These are phyloP conservation scores for Ophioceras dolichostomum DNA, from an alignment of 2,329 filamentous ascomycete species.

Conservation along the genomic window DNA sequence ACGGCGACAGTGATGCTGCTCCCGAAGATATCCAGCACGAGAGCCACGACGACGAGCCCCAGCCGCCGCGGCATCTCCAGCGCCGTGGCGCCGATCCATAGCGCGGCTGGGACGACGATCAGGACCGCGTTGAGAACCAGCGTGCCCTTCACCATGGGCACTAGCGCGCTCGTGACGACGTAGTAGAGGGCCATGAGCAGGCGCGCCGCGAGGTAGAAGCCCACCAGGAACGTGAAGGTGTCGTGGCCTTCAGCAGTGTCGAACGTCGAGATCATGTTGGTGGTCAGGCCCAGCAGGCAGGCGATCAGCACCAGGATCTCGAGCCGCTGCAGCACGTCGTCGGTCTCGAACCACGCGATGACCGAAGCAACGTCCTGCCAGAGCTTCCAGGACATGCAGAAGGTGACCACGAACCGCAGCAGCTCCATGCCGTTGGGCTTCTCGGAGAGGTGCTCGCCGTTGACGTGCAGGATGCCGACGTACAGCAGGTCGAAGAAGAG, in stretches of 20 bases:
- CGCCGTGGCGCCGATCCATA: constrained; percentile 51
- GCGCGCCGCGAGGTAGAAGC: constrained; percentile 47
- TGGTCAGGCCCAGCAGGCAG: constrained; percentile 51
- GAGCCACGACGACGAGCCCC: constrained; percentile 42
- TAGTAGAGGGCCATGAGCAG: constrained; percentile 38
- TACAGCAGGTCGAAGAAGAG: constrained; percentile 53
- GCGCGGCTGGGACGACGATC: constrained; percentile 30
- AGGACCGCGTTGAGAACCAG: constrained; percentile 37
- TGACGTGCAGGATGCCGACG: constrained; percentile 50
- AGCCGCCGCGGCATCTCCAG: constrained; percentile 40
- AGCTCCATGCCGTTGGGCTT: constrained; percentile 39
- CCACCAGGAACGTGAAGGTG: constrained; percentile 45
- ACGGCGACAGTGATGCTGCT: constrained; percentile 27
- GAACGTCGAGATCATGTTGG: constrained; percentile 48
- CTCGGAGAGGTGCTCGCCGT: constrained; percentile 48
- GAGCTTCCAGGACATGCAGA: constrained; percentile 51
- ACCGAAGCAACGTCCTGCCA: constrained; percentile 47
- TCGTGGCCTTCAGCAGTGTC: constrained; percentile 26
- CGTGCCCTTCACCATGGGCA: constrained; percentile 45
- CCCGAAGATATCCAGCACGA: constrained; percentile 40
- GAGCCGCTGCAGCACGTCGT: constrained; percentile 46
- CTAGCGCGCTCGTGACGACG: constrained; percentile 28
- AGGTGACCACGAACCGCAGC: constrained; percentile 47
- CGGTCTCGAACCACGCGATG: constrained; percentile 49
- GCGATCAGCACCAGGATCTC: constrained; percentile 49